These are phyloP conservation scores for Akebia trifoliata DNA, from an alignment of 164 flowering plant species.

Conservation along the genomic window DNA sequence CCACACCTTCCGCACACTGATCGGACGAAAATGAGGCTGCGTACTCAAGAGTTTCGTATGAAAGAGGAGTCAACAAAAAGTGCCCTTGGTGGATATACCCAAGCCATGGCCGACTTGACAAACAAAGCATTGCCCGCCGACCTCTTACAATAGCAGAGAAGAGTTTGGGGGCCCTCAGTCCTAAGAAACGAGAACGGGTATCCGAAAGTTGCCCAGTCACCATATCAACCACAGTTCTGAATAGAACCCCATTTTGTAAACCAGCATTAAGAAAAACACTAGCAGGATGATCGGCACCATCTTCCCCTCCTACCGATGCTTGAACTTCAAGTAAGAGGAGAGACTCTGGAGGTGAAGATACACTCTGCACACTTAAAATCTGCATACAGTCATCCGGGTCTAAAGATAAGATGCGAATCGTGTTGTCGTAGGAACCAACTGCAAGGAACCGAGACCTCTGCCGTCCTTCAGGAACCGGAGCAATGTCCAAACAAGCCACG, in stretches of 20 bases:
- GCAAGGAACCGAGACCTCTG: conserved; percentile 97
- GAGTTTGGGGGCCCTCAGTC: conserved; percentile 87
- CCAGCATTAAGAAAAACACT: conserved; percentile 97
- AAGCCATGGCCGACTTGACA: conserved; percentile 97
- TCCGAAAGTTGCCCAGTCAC: conserved; percentile 97
- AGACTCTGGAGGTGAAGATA: conserved; percentile 92
- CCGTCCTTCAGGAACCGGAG: conserved; percentile 99
- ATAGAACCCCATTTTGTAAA: conserved; percentile 86
- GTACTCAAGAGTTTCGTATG: conserved; percentile 91
- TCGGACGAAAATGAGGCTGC: conserved; percentile 98
- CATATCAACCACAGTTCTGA: conserved; percentile 97
- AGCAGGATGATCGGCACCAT: conserved; percentile 99
- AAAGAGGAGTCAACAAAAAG: conserved; percentile 86
- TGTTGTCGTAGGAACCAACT: conserved; percentile 96
- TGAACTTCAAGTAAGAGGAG: conserved; percentile 97
- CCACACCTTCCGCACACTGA: conserved; percentile 99
- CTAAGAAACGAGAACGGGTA: conserved; percentile 92
- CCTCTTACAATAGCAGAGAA: conserved; percentile 81
- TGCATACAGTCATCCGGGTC: conserved; percentile 99
- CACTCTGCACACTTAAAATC: conserved; percentile 87
- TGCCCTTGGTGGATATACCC: conserved; percentile 98
- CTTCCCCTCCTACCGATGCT: conserved; percentile 93
- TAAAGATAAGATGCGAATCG: conserved; percentile 84
- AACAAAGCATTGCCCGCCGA: conserved; percentile 86
- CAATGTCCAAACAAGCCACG: conserved; percentile 96